These are phyloP conservation scores for Plasmodium malariae DNA, from an alignment of 169 alveolate species.

Conservation along the genomic window DNA sequence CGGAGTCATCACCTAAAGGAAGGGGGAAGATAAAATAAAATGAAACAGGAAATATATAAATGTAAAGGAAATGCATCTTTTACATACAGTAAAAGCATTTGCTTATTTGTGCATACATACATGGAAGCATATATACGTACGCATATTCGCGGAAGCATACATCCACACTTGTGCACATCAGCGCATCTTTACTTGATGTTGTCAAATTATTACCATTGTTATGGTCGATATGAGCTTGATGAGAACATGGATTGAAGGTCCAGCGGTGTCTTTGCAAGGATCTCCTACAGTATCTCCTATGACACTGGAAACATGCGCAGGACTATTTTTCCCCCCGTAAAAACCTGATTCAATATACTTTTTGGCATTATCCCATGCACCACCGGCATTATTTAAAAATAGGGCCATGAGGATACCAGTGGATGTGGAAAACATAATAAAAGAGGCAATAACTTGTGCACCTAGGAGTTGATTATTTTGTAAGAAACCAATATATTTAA, in stretches of 20 bases:
- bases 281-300: constrained; percentile 94
- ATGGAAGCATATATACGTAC: background rate
- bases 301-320: constrained; percentile 85
- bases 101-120: background rate
- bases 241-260: constrained; percentile 88
- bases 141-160: background rate
- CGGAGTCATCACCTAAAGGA: constrained; percentile 64
- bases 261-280: constrained; percentile 94
- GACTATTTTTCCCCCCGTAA: constrained; percentile 85
- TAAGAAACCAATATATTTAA: constrained; percentile 84
- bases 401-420: constrained; percentile 92
- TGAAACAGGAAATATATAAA: background rate
- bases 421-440: constrained; percentile 89
- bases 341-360: constrained; percentile 87
- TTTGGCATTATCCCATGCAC: constrained; percentile 94
- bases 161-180: background rate
- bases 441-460: constrained; percentile 87
- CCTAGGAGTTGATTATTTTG: constrained; percentile 80
- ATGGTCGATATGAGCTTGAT: constrained; percentile 81
- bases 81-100: background rate
- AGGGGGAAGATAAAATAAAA: background rate
- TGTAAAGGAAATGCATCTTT: background rate
- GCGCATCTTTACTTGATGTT: background rate
- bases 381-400: constrained; percentile 90
- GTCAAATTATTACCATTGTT: constrained; percentile 37